These are phyloP conservation scores for Metrosideros polymorpha DNA, from an alignment of 441 rosid genomes.

Conservation along the genomic window DNA sequence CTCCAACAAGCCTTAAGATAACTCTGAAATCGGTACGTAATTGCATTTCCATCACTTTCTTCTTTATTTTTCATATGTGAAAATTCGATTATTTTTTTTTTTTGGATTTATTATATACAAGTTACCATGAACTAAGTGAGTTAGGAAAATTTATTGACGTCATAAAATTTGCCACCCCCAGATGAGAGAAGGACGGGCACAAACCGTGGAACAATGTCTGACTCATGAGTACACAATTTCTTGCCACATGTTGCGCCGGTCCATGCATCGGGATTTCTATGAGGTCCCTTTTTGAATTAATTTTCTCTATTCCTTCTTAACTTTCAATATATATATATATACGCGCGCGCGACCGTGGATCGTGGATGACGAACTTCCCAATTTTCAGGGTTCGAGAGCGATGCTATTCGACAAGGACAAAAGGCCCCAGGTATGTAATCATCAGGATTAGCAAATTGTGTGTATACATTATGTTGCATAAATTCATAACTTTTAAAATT, in stretches of 20 bases:
- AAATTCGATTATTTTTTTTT: background rate
- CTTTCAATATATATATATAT: background rate
- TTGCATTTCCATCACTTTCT: background rate
- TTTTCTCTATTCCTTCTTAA: background rate
- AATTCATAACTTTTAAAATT: background rate
- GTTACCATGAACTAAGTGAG: background rate
- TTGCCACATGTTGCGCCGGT: background rate
- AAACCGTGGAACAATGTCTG: background rate
- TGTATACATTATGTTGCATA: background rate
- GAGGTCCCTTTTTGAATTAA: background rate
- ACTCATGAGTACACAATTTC: background rate
- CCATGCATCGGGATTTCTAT: background rate
- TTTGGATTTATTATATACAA: background rate
- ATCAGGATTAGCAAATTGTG: background rate
- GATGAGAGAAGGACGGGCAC: background rate
- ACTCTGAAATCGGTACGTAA: background rate
- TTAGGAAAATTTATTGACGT: background rate
- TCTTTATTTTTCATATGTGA: background rate
- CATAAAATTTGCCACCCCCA: background rate
- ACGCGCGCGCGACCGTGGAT: too few species aligned
- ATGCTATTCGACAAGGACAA: background rate
- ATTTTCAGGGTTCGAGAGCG: background rate
- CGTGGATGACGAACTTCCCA: background rate
- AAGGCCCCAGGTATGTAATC: background rate
- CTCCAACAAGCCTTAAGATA: background rate